Conservation (phyloP, 306 rosid genomes). For the Dryas alaskensis region DNA sequence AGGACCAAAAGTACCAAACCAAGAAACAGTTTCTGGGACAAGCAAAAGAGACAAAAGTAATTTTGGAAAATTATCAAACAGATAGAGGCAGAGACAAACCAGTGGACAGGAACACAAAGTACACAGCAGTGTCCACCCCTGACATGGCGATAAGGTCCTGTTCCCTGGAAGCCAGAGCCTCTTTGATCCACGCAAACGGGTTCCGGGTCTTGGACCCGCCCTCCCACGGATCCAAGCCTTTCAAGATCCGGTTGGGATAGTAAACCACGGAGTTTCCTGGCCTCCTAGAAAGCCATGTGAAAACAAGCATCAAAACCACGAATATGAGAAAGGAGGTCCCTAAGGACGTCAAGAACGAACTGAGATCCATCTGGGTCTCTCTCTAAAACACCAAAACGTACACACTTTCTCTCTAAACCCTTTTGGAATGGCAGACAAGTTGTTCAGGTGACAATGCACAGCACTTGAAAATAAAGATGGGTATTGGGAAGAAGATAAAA, state of each 20-base stretch:
- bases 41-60: neutral
- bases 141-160: slow-evolving; percentile 58
- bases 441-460: neutral
- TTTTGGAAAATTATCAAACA: neutral
- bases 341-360: slow-evolving; percentile 78
- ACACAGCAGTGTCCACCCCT: slow-evolving; percentile 92
- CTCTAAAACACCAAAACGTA: slow-evolving; percentile 1
- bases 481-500: neutral
- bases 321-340: slow-evolving; percentile 81
- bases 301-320: slow-evolving; percentile 60
- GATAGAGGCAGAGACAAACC: slow-evolving; percentile 38
- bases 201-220: slow-evolving; percentile 46
- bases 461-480: neutral
- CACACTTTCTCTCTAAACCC: neutral
- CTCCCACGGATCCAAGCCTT: slow-evolving; percentile 59
- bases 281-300: slow-evolving; percentile 51
- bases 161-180: slow-evolving; percentile 67
- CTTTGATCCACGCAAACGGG: slow-evolving; percentile 81
- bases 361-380: slow-evolving; percentile 62
- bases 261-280: slow-evolving; percentile 81
- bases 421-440: neutral
- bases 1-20: neutral
- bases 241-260: slow-evolving; percentile 86
- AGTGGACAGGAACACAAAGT: slow-evolving; percentile 76
- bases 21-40: neutral